phyloP scores from a whole-genome alignment of 192 early-diverging fungal species.

The Entomortierella chlamydospora region DNA sequence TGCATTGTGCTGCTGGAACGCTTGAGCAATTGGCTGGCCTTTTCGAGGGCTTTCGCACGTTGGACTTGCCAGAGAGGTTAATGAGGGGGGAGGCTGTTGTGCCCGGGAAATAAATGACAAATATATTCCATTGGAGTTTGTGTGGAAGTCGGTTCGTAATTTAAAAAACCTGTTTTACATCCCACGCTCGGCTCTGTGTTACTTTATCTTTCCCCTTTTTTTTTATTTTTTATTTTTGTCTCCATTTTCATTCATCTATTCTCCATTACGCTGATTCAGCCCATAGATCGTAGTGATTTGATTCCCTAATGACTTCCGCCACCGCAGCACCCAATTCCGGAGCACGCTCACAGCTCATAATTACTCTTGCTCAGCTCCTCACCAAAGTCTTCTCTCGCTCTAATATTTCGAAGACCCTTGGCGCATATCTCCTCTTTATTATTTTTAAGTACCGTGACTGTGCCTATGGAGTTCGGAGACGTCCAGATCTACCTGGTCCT shows the following conservation, averaged over 20 bases:
- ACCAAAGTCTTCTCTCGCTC: conserved; percentile 2
- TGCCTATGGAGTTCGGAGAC: conserved; percentile 7
- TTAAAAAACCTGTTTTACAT: too few species aligned
- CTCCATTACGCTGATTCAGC: too few species aligned
- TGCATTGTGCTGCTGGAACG: conserved; percentile 16
- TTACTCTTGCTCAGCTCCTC: conserved; percentile 2
- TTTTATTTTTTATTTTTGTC: not conserved
- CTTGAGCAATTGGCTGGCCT: conserved; percentile 15
- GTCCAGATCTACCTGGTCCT: conserved; percentile 32
- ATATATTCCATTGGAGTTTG: too few species aligned
- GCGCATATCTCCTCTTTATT: conserved; percentile 17
- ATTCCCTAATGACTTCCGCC: not conserved
- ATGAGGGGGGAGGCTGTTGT: too few species aligned
- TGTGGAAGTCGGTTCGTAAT: too few species aligned
- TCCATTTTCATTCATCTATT: not conserved
- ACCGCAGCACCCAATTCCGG: not conserved
- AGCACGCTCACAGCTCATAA: not conserved
- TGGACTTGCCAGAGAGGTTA: not conserved
- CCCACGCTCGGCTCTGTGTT: too few species aligned
- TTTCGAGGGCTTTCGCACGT: not conserved
- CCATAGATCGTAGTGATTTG: too few species aligned
- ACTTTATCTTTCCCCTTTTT: not conserved
- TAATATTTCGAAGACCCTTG: conserved; percentile 15
- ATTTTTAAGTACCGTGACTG: conserved; percentile 19
- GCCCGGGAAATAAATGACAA: too few species aligned